Evolutionary conservation across 129 eudicot genomes (phyloP).

Genomic region (Daucus carota): DNA sequence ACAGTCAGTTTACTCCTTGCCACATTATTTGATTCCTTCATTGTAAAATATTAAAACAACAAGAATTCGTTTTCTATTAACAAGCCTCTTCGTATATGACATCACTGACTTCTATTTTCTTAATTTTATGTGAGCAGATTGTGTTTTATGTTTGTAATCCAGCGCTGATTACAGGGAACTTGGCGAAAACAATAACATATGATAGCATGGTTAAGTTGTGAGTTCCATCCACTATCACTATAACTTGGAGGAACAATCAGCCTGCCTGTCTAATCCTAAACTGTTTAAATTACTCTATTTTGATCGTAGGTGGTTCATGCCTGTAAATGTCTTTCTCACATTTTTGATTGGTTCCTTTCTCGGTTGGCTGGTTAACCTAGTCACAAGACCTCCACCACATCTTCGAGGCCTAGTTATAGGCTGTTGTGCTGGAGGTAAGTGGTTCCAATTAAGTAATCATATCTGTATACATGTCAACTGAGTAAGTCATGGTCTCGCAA

Average conservation of each 20-base stretch:
- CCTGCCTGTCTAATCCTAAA: neutral
- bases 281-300: neutral
- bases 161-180: constrained; percentile 64
- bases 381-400: constrained; percentile 60
- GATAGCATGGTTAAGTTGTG: constrained; percentile 55
- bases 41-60: neutral
- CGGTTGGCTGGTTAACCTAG: constrained; percentile 62
- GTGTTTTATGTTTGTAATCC: constrained; percentile 81
- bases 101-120: constrained; percentile 5
- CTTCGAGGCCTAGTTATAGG: constrained; percentile 76
- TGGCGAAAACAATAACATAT: constrained; percentile 64
- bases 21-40: neutral
- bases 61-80: too few relatives aligned
- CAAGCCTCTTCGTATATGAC: neutral
- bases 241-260: neutral
- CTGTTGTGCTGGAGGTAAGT: constrained; percentile 68
- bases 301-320: constrained; percentile 86
- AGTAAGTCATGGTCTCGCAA: neutral
- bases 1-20: neutral
- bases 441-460: too few relatives aligned
- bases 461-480: neutral
- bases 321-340: constrained; percentile 69
- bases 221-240: constrained; percentile 15
- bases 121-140: constrained; percentile 36
- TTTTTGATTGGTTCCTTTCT: constrained; percentile 67